Percentiles rank a stretch among this genome's conserved stretches.
These are phyloP conservation scores for Crithidia thermophila DNA, from an alignment of 208 protist genomes.

Conservation along the genomic window DNA sequence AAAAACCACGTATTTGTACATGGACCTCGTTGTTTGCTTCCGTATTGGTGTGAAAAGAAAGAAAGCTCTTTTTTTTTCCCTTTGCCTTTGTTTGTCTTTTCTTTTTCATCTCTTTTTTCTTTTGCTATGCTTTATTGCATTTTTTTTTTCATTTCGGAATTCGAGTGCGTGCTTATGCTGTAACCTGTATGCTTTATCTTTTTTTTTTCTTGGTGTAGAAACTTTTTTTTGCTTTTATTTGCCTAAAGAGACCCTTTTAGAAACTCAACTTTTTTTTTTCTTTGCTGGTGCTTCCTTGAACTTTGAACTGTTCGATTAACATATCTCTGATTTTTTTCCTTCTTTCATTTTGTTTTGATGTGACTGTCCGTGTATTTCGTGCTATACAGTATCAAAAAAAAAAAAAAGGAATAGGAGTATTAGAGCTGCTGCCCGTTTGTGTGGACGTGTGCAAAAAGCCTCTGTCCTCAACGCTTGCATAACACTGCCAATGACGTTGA, in stretches of 20 bases:
- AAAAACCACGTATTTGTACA: background rate
- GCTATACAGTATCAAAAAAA: background rate
- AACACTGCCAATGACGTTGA: no score
- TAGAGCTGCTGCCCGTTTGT: no score
- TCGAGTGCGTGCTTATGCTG: no score
- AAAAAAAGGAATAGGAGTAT: no score
- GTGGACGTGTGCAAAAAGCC: no score
- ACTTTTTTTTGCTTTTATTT: conserved; percentile 24
- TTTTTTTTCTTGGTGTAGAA: conserved; percentile 23
- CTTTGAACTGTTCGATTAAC: background rate
- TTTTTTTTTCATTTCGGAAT: no score
- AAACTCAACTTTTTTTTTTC: background rate
- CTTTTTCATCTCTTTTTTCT: background rate
- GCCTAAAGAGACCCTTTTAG: background rate
- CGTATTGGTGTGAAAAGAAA: no score
- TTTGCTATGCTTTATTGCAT: background rate
- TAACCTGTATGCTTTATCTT: conserved; percentile 16
- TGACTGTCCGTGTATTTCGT: conserved; percentile 8
- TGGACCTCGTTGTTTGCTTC: background rate
- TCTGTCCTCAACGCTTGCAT: no score
- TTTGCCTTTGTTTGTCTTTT: no score
- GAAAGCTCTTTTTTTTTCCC: no score
- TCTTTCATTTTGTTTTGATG: conserved; percentile 4
- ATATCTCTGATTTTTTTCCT: background rate
- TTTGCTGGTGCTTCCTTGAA: background rate